phyloP scores from a whole-genome alignment of 2,329 filamentous ascomycete species.

The Talaromyces sp. region DNA sequence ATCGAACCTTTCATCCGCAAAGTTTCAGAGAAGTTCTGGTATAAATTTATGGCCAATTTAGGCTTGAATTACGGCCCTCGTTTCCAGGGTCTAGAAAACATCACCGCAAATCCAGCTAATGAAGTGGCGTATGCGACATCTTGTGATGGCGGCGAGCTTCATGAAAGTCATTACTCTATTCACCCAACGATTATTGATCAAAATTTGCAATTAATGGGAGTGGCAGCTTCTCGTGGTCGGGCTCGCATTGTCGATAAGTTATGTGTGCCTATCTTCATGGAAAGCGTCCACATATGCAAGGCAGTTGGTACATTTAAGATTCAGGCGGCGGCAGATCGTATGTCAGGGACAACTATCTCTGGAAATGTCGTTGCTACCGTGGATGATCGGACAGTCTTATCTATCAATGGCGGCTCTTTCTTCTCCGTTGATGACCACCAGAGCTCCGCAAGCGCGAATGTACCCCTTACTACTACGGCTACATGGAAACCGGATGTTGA shows the following conservation, averaged over 20 bases:
- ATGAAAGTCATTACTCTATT: not conserved
- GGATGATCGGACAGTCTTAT: not conserved
- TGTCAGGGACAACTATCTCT: not conserved
- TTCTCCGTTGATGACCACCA: not conserved
- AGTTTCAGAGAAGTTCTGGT: not conserved
- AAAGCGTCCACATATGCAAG: not conserved
- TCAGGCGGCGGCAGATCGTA: not conserved
- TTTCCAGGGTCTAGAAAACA: not conserved
- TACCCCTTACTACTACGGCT: not conserved
- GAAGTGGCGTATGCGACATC: not conserved
- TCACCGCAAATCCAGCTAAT: not conserved
- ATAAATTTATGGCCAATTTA: not conserved
- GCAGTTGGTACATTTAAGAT: not conserved
- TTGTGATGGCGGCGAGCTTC: not conserved
- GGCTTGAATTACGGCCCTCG: not conserved
- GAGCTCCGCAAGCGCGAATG: not conserved
- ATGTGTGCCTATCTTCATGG: not conserved
- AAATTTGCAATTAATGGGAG: not conserved
- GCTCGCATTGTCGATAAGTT: not conserved
- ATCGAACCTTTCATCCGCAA: not conserved
- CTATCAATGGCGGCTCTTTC: not conserved
- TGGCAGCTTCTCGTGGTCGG: not conserved
- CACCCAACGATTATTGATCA: slow-evolving; percentile 1
- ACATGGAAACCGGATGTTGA: not conserved
- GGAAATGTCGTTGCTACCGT: not conserved